Evolutionary conservation across 1,284 basidiomycete genomes (phyloP).

Genomic region (Ustilago shanxiensis): DNA sequence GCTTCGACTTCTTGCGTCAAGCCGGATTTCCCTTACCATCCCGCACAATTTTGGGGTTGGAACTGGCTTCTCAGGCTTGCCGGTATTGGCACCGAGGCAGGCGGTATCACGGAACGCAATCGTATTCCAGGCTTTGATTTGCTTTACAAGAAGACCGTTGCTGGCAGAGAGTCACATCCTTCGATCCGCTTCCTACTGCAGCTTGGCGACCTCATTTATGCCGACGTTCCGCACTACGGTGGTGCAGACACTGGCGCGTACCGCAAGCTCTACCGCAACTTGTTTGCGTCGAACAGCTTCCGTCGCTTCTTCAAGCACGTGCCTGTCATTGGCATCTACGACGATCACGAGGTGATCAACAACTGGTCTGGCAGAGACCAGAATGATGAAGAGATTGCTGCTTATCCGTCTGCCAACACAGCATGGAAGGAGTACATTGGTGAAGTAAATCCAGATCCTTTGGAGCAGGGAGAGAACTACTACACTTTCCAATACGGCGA

Average conservation of each 20-base stretch:
- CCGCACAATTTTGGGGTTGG: slow-evolving; percentile 68
- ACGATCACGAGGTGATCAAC: slow-evolving; percentile 69
- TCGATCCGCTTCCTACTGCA: slow-evolving; percentile 70
- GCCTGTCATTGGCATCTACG: slow-evolving; percentile 67
- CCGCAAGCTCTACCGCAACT: slow-evolving; percentile 67
- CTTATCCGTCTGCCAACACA: slow-evolving; percentile 75
- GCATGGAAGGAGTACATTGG: slow-evolving; percentile 80
- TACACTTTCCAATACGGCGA: slow-evolving; percentile 71
- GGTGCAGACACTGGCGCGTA: slow-evolving; percentile 57
- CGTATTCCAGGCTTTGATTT: slow-evolving; percentile 79
- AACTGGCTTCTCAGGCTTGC: slow-evolving; percentile 58
- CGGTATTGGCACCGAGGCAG: slow-evolving; percentile 56
- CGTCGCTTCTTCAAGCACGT: slow-evolving; percentile 63
- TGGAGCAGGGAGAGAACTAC: slow-evolving; percentile 74
- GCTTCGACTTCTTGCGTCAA: slow-evolving; percentile 68
- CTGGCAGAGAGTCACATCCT: slow-evolving; percentile 54
- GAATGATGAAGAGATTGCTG: slow-evolving; percentile 73
- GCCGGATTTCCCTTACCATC: slow-evolving; percentile 69
- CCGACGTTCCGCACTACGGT: slow-evolving; percentile 76
- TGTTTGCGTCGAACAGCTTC: slow-evolving; percentile 67
- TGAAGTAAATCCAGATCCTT: slow-evolving; percentile 77
- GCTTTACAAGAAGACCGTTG: slow-evolving; percentile 71
- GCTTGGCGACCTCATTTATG: slow-evolving; percentile 78
- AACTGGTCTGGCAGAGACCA: slow-evolving; percentile 73
- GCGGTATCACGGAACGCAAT: slow-evolving; percentile 64